These are phyloP conservation scores for Aureobasidium sp. DNA, from an alignment of 2,329 filamentous ascomycete genomes.

Conservation along the genomic window DNA sequence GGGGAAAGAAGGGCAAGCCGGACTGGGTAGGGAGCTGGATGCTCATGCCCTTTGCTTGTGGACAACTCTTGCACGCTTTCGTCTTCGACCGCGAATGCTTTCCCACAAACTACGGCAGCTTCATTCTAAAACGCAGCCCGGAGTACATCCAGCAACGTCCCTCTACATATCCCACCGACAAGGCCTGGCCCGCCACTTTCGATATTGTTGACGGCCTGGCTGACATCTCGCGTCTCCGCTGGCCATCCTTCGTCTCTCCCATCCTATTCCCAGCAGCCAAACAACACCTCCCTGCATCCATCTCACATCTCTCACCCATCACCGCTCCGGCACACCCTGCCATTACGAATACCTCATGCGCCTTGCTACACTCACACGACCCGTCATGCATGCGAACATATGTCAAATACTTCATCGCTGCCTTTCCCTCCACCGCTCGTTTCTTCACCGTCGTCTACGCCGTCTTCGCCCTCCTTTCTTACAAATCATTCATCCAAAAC, in stretches of 20 bases:
- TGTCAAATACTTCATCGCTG: constrained; percentile 74
- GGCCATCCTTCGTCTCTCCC: constrained; percentile 82
- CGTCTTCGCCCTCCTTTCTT: constrained; percentile 59
- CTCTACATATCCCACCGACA: constrained; percentile 52
- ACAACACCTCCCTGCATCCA: constrained; percentile 49
- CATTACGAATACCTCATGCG: constrained; percentile 78
- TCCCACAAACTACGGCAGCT: constrained; percentile 49
- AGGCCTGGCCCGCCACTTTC: constrained; percentile 66
- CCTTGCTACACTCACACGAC: constrained; percentile 76
- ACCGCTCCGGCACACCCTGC: constrained; percentile 79
- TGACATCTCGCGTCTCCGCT: constrained; percentile 69
- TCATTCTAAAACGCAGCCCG: constrained; percentile 61
- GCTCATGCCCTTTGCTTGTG: constrained; percentile 41
- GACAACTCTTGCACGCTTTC: constrained; percentile 42
- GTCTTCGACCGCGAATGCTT: constrained; percentile 45
- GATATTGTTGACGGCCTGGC: constrained; percentile 74
- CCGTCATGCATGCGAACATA: constrained; percentile 84
- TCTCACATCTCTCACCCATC: constrained; percentile 65
- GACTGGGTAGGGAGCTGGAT: constrained; percentile 51
- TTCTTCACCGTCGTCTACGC: constrained; percentile 70
- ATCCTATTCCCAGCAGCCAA: constrained; percentile 67
- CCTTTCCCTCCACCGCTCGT: constrained; percentile 69
- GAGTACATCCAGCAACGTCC: constrained; percentile 72
- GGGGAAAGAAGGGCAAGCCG: constrained; percentile 50
- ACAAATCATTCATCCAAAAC: constrained; percentile 57